These are phyloP conservation scores for Rubus idaeus DNA, from an alignment of 306 rosid genomes.

Conservation along the genomic window DNA sequence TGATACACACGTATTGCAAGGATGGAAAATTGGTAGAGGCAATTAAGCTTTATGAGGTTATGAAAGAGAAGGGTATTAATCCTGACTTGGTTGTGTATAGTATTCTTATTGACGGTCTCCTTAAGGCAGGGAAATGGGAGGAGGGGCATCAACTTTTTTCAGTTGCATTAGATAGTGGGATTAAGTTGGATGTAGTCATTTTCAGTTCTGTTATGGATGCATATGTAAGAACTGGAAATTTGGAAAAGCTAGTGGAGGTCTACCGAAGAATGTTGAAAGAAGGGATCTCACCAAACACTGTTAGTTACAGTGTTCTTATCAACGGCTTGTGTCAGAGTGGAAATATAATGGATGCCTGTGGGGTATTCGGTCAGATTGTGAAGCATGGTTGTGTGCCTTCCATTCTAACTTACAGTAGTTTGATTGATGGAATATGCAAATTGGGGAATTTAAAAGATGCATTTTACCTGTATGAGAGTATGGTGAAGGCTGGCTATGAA, in stretches of 20 bases:
- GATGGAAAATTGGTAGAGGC: slow-evolving; percentile 30
- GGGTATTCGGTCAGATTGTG: slow-evolving; percentile 23
- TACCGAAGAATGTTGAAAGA: slow-evolving; percentile 25
- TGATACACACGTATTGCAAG: slow-evolving; percentile 27
- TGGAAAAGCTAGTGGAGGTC: slow-evolving; percentile 20
- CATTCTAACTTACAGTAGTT: slow-evolving; percentile 26
- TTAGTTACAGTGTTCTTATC: slow-evolving; percentile 36
- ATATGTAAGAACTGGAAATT: slow-evolving; percentile 28
- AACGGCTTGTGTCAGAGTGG: slow-evolving; percentile 23
- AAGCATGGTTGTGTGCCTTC: slow-evolving; percentile 27
- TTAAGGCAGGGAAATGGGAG: slow-evolving; percentile 26
- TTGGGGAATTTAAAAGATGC: slow-evolving; percentile 30
- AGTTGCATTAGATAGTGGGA: slow-evolving; percentile 22
- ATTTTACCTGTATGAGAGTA: slow-evolving; percentile 11
- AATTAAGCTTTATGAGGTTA: slow-evolving; percentile 23
- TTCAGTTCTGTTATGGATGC: slow-evolving; percentile 40
- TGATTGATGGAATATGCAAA: slow-evolving; percentile 35
- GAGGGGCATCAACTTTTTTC: slow-evolving; percentile 22
- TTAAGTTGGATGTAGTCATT: slow-evolving; percentile 30
- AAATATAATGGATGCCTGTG: slow-evolving; percentile 23
- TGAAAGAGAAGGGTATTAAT: slow-evolving; percentile 20
- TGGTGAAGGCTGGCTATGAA: slow-evolving; percentile 22
- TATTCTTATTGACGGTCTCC: slow-evolving; percentile 30
- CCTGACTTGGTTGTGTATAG: slow-evolving; percentile 30
- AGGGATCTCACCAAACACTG: slow-evolving; percentile 25